These are phyloP conservation scores for Plantago lanceolata DNA, from an alignment of 305 asterid species.

Conservation along the genomic window DNA sequence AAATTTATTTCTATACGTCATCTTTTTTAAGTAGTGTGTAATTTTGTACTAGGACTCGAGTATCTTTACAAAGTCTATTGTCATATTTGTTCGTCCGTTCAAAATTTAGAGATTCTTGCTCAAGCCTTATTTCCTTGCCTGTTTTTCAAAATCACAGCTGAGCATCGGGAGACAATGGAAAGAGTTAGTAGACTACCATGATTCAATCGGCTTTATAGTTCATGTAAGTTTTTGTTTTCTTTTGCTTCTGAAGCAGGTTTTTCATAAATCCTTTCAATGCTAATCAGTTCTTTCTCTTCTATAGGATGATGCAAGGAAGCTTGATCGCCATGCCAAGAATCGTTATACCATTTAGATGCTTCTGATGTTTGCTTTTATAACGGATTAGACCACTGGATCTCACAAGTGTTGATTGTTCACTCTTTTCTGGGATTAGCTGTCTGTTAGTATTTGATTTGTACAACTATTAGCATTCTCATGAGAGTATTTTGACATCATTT, in stretches of 20 bases:
- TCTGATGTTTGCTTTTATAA: not conserved
- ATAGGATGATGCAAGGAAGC: conserved; percentile 78
- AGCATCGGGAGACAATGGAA: conserved; percentile 93
- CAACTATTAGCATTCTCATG: too few species aligned
- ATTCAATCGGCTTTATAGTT: conserved; percentile 58
- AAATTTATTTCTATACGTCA: too few species aligned
- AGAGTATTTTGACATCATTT: too few species aligned
- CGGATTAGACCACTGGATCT: not conserved
- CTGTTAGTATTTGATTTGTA: too few species aligned
- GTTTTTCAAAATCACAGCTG: conserved; percentile 41
- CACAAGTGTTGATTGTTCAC: too few species aligned
- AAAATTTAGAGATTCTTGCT: not conserved
- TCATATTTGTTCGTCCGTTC: too few species aligned
- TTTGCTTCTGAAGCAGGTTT: not conserved
- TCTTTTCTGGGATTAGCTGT: too few species aligned
- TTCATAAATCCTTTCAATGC: not conserved
- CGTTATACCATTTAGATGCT: conserved; percentile 39
- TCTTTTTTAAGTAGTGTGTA: too few species aligned
- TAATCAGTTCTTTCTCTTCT: conserved; percentile 18
- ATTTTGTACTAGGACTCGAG: too few species aligned
- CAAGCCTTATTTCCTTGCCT: not conserved
- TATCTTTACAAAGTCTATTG: not conserved
- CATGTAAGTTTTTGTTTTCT: conserved; percentile 46
- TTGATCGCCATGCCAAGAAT: conserved; percentile 60
- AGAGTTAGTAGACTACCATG: conserved; percentile 73